These are phyloP conservation scores for Cytospora piceae DNA, from an alignment of 2,329 filamentous ascomycete species.

Conservation along the genomic window DNA sequence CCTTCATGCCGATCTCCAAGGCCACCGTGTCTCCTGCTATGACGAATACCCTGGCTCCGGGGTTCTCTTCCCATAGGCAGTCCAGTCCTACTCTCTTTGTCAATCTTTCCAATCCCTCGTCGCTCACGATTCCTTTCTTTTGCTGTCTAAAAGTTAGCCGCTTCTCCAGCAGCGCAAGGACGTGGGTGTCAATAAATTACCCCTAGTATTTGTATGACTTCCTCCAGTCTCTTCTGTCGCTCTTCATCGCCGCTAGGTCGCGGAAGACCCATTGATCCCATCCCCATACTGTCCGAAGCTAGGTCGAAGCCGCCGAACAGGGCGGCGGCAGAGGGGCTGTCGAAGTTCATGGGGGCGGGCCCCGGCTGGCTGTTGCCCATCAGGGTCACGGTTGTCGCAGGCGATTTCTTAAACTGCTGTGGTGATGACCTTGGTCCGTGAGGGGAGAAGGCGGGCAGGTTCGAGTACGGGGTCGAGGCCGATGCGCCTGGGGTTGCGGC, in stretches of 20 bases:
- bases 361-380: conserved; percentile 40
- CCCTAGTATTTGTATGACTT: conserved; percentile 53
- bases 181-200: conserved; percentile 40
- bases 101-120: conserved; percentile 74
- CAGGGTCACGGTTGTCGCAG: conserved; percentile 55
- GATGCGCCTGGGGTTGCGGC: conserved; percentile 68
- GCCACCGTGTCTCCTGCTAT: conserved; percentile 65
- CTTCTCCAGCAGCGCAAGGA: conserved; percentile 42
- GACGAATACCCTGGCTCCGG: conserved; percentile 57
- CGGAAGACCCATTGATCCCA: conserved; percentile 48
- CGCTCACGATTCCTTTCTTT: conserved; percentile 68
- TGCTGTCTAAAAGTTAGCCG: conserved; percentile 37
- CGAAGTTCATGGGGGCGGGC: conserved; percentile 53
- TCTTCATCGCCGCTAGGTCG: conserved; percentile 54
- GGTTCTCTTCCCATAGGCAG: conserved; percentile 60
- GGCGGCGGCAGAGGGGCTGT: conserved; percentile 66
- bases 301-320: conserved; percentile 61
- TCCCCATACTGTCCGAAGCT: conserved; percentile 51
- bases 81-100: conserved; percentile 70
- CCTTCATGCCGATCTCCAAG: conserved; percentile 64
- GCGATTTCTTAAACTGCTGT: conserved; percentile 67
- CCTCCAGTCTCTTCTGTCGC: conserved; percentile 57
- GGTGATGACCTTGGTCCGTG: conserved; percentile 62
- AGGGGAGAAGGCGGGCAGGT: conserved; percentile 59
- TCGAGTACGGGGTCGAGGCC: conserved; percentile 68